phyloP scores from a whole-genome alignment of 2,329 filamentous ascomycete species.

The Trichophyton simii region DNA sequence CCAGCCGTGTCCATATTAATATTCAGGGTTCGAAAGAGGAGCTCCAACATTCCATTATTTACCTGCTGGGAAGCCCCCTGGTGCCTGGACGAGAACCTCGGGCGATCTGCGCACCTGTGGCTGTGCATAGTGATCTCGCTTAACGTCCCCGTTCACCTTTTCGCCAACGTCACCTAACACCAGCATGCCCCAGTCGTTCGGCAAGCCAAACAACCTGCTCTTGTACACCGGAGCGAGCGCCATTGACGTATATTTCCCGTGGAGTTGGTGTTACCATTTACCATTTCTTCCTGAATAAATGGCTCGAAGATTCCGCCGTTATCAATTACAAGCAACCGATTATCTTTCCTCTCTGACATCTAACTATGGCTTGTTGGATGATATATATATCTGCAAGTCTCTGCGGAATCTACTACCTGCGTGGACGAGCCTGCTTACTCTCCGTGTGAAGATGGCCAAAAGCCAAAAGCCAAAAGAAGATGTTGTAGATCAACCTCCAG shows the following conservation, averaged over 20 bases:
- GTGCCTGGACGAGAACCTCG: conserved; percentile 19
- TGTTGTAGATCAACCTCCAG: conserved; percentile 6
- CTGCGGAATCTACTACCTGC: conserved; percentile 6
- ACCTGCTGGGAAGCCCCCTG: conserved; percentile 19
- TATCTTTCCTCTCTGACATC: conserved; percentile 8
- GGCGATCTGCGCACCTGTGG: conserved; percentile 21
- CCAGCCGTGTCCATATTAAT: not conserved
- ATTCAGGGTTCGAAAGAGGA: not conserved
- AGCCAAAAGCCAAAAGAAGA: conserved; percentile 8
- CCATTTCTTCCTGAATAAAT: conserved; percentile 4
- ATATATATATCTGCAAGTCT: not conserved
- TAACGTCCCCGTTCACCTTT: conserved; percentile 22
- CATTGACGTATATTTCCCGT: conserved; percentile 4
- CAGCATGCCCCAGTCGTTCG: conserved; percentile 15
- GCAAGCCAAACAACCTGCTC: conserved; percentile 24
- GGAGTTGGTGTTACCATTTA: conserved; percentile 6
- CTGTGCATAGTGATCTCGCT: conserved; percentile 33
- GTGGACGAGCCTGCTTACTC: conserved; percentile 3
- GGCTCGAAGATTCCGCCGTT: conserved; percentile 4
- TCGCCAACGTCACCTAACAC: conserved; percentile 28
- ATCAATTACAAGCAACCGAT: conserved; percentile 4
- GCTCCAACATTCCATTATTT: conserved; percentile 23
- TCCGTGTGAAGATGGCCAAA: conserved; percentile 4
- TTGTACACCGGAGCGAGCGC: conserved; percentile 22
- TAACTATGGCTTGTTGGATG: not conserved